These are phyloP conservation scores for Beta lomatogona DNA, from an alignment of 179 eudicot genomes.

Conservation along the genomic window DNA sequence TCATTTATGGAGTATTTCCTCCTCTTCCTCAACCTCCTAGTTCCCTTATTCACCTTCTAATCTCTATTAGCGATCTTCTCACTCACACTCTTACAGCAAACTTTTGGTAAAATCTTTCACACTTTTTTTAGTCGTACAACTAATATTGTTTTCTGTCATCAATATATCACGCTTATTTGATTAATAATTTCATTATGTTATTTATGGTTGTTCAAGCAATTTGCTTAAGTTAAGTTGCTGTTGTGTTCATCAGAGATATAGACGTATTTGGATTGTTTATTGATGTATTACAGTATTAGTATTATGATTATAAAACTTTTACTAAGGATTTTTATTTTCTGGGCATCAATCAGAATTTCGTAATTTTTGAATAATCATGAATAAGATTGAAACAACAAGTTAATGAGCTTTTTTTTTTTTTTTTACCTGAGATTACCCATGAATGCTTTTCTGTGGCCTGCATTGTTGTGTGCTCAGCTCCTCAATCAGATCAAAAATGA, in stretches of 20 bases:
- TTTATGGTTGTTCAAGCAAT: not conserved
- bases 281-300: not conserved
- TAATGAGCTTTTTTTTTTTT: not conserved
- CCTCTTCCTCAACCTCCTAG: not conserved
- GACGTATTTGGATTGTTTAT: not conserved
- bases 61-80: conserved; percentile 5
- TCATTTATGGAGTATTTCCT: not conserved
- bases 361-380: not conserved
- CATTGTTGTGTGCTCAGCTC: conserved; percentile 8
- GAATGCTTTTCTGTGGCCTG: not conserved
- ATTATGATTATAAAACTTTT: not conserved
- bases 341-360: not conserved
- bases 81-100: not conserved
- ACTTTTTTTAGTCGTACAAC: not conserved
- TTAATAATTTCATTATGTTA: not conserved
- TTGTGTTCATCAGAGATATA: not conserved
- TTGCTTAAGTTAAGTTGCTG: not conserved
- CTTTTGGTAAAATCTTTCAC: conserved; percentile 6
- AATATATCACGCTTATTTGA: not conserved
- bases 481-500: too few relatives aligned
- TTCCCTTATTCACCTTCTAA: not conserved
- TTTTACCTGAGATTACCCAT: not conserved
- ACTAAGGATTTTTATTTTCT: not conserved
- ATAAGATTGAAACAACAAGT: not conserved
- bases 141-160: not conserved